These are phyloP conservation scores for Corymbia maculata DNA, from an alignment of 345 rosid species.

Conservation along the genomic window DNA sequence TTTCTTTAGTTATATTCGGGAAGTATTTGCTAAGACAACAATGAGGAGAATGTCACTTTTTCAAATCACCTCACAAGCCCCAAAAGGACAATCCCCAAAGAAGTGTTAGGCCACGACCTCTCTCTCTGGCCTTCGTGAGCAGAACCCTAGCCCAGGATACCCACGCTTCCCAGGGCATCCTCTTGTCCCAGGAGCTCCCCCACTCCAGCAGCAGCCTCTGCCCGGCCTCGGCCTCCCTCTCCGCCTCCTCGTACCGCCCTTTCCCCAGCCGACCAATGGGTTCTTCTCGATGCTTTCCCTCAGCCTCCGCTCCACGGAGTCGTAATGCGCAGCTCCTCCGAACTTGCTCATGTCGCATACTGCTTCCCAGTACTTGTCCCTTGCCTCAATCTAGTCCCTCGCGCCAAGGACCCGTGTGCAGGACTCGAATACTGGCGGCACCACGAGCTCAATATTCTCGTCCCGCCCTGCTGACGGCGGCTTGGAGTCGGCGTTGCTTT, in stretches of 20 bases:
- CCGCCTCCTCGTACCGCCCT: slow-evolving; percentile 73
- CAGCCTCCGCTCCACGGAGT: slow-evolving; percentile 43
- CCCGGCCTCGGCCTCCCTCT: slow-evolving; percentile 54
- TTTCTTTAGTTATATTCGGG: too few species aligned
- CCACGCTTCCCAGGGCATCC: slow-evolving; percentile 97
- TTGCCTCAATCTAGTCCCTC: slow-evolving; percentile 48
- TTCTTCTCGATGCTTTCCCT: slow-evolving; percentile 48
- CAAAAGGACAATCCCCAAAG: slow-evolving; percentile 79
- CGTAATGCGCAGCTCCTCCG: slow-evolving; percentile 13
- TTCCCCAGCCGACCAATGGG: slow-evolving; percentile 55
- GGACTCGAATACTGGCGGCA: slow-evolving; percentile 61
- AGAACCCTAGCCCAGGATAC: slow-evolving; percentile 82
- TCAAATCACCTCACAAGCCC: slow-evolving; percentile 24
- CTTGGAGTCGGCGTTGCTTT: slow-evolving; percentile 13
- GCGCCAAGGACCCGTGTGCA: slow-evolving; percentile 53
- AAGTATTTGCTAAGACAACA: too few species aligned
- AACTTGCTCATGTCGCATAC: slow-evolving; percentile 36
- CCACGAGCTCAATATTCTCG: slow-evolving; percentile 63
- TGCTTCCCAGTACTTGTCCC: slow-evolving; percentile 75
- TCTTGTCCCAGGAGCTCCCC: slow-evolving; percentile 97
- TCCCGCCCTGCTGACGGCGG: slow-evolving; percentile 24
- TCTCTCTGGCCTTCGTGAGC: slow-evolving; percentile 71
- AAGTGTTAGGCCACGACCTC: slow-evolving; percentile 68
- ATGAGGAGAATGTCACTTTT: too few species aligned
- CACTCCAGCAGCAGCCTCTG: slow-evolving; percentile 61